These are phyloP conservation scores for Mucor velutinosus DNA, from an alignment of 371 early-diverging fungal genomes.

Conservation along the genomic window DNA sequence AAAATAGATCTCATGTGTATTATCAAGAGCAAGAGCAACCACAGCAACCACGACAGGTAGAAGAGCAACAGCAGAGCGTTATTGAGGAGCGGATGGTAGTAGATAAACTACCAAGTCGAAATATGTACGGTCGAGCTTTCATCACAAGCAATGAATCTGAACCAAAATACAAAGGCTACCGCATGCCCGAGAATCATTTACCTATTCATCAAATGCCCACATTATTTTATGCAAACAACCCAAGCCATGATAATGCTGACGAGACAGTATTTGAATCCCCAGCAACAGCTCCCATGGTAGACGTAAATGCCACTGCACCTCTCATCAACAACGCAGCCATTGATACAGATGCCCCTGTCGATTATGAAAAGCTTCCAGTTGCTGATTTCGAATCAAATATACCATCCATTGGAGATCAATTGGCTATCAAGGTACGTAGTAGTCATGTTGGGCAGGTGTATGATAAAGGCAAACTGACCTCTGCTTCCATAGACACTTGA, in stretches of 20 bases:
- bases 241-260: background rate
- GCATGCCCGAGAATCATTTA: background rate
- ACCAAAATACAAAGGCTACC: conserved; percentile 1
- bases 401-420: conserved; percentile 10
- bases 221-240: conserved; percentile 21
- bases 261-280: background rate
- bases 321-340: too few relatives aligned
- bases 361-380: conserved; percentile 18
- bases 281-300: background rate
- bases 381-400: conserved; percentile 10
- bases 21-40: background rate
- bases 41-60: background rate
- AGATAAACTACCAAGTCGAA: background rate
- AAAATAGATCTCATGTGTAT: background rate
- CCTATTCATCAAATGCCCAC: conserved; percentile 21
- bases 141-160: conserved; percentile 18
- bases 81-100: background rate
- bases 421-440: conserved; percentile 28
- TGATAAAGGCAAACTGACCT: background rate
- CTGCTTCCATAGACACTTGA: conserved; percentile 20
- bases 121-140: conserved; percentile 23
- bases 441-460: background rate
- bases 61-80: background rate
- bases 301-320: too few relatives aligned
- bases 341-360: background rate